Conservation (phyloP, 345 rosid genomes). For the Rhodamnia argentea region DNA sequence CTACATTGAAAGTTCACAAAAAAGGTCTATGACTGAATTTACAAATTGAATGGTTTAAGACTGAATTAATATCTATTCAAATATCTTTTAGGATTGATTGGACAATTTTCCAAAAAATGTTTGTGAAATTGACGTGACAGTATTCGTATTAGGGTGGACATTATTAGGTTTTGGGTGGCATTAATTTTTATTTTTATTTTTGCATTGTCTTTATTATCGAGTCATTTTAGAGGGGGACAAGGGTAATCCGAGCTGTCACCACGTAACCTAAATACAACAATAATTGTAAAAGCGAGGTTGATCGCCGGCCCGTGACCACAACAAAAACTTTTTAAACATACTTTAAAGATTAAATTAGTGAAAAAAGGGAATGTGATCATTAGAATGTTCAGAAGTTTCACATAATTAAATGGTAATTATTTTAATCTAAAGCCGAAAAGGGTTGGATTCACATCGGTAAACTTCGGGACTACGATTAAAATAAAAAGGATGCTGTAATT, state of each 20-base stretch:
- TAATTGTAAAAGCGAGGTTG: not conserved
- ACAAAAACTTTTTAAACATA: not conserved
- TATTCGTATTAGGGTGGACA: accelerated
- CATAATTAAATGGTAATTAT: not conserved
- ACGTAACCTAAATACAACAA: not conserved
- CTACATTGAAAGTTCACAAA: accelerated
- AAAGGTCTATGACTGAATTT: not conserved
- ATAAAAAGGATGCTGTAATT: not conserved
- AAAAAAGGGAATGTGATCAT: not conserved
- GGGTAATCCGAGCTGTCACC: not conserved
- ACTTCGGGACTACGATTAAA: not conserved
- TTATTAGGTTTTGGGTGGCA: not conserved
- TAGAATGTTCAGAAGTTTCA: not conserved
- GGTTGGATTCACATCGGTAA: not conserved
- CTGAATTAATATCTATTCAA: too few species aligned
- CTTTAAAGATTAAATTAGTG: not conserved
- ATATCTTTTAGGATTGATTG: too few species aligned
- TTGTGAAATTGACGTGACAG: too few species aligned
- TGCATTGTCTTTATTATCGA: not conserved
- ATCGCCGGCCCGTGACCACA: not conserved
- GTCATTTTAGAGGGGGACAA: not conserved
- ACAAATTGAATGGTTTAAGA: too few species aligned
- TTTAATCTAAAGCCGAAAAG: not conserved
- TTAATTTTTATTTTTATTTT: not conserved
- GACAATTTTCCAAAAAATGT: too few species aligned